phyloP scores from a whole-genome alignment of 441 rosid species.

The Breynia disticha region DNA sequence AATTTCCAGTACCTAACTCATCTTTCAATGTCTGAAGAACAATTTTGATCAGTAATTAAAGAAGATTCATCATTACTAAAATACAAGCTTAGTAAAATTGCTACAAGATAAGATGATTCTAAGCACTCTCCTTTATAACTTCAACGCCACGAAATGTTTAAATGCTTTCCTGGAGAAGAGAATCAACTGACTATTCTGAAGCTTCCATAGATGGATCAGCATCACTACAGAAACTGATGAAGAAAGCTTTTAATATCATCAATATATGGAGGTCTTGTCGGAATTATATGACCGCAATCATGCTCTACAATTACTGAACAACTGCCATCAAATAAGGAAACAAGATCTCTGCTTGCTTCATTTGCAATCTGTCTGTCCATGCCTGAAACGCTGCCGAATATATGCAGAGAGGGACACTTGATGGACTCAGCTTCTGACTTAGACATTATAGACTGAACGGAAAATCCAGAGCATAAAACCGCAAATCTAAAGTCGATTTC shows the following conservation, averaged over 20 bases:
- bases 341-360: slow-evolving; percentile 50
- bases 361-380: slow-evolving; percentile 76
- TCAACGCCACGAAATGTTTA: too few species aligned
- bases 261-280: slow-evolving; percentile 61
- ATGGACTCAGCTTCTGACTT: slow-evolving; percentile 22
- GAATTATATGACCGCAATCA: slow-evolving; percentile 79
- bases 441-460: slow-evolving; percentile 24
- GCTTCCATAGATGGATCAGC: background rate
- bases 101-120: too few species aligned
- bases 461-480: slow-evolving; percentile 76
- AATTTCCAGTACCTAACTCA: too few species aligned
- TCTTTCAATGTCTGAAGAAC: too few species aligned
- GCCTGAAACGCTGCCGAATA: slow-evolving; percentile 57
- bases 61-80: too few species aligned
- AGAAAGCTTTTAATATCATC: slow-evolving; percentile 63
- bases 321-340: slow-evolving; percentile 44
- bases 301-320: slow-evolving; percentile 57
- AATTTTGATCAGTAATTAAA: too few species aligned
- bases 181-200: too few species aligned
- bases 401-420: slow-evolving; percentile 77
- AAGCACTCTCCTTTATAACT: too few species aligned
- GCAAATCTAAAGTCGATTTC: slow-evolving; percentile 65
- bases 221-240: slow-evolving; percentile 33
- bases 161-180: too few species aligned
- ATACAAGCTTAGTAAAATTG: too few species aligned